phyloP scores from a whole-genome alignment of 2,329 filamentous ascomycete genomes.

The Daldinia sp. region DNA sequence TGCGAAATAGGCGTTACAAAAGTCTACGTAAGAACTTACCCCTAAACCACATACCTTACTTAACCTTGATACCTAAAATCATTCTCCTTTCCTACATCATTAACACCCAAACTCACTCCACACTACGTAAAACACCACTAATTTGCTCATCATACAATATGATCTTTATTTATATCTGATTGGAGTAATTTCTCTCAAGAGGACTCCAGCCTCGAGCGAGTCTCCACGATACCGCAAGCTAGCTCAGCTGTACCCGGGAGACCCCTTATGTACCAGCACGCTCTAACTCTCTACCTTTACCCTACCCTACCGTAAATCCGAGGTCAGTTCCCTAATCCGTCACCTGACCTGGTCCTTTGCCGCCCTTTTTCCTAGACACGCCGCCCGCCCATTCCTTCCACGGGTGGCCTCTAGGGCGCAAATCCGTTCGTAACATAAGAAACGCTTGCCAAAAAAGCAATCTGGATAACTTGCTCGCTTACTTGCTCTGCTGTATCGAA shows the following conservation, averaged over 20 bases:
- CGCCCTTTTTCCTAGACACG: not conserved
- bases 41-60: no score
- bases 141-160: not conserved
- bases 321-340: not conserved
- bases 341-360: not conserved
- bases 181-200: constrained; percentile 41
- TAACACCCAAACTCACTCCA: not conserved
- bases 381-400: not conserved
- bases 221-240: constrained; percentile 23
- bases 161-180: constrained; percentile 36
- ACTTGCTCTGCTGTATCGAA: not conserved
- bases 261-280: constrained; percentile 12
- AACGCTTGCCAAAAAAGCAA: not conserved
- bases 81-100: not conserved
- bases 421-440: constrained; percentile 24
- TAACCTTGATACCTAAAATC: no score
- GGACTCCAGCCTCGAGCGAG: constrained; percentile 38
- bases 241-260: constrained; percentile 24
- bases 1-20: no score
- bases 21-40: no score
- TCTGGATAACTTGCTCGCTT: no score
- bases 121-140: not conserved
- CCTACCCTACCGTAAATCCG: not conserved
- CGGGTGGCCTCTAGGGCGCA: constrained; percentile 9
- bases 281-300: no score